Percentiles rank a stretch among this genome's conserved stretches.
Conservation (phyloP, 805 yeast species). For the Kluyveromyces aestuarii region DNA sequence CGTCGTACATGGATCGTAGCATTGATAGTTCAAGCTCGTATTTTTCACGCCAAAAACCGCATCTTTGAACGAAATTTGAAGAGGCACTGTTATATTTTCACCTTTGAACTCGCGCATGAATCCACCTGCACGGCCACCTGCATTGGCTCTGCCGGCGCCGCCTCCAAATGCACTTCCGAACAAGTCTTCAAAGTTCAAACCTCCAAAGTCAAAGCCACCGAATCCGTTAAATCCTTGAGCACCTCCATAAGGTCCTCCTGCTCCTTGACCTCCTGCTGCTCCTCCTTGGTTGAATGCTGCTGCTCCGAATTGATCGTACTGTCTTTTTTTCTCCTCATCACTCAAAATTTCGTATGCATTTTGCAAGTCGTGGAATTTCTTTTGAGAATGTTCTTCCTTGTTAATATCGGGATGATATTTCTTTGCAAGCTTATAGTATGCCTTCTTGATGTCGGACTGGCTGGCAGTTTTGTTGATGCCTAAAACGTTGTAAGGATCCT, state of each 20-base stretch:
- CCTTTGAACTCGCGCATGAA: conserved; percentile 68
- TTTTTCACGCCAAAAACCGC: conserved; percentile 72
- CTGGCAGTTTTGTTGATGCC: conserved; percentile 71
- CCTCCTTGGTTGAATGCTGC: conserved; percentile 67
- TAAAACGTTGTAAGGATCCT: conserved; percentile 76
- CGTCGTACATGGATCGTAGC: conserved; percentile 64
- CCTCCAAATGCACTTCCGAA: conserved; percentile 48
- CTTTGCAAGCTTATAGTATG: conserved; percentile 88
- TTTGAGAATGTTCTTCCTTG: conserved; percentile 81
- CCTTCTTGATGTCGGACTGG: conserved; percentile 83
- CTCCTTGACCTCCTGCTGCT: conserved; percentile 39
- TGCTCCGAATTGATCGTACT: conserved; percentile 88
- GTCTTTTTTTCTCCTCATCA: conserved; percentile 75
- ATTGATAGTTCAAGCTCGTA: conserved; percentile 56
- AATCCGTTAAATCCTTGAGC: conserved; percentile 37
- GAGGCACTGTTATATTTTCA: conserved; percentile 74
- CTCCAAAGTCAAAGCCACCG: conserved; percentile 43
- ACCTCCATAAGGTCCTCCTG: conserved; percentile 39
- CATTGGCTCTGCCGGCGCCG: conserved; percentile 24
- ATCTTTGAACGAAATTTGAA: conserved; percentile 72
- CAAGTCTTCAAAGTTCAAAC: conserved; percentile 52
- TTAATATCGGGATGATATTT: conserved; percentile 95
- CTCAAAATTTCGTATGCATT: conserved; percentile 89
- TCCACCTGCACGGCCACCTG: conserved; percentile 30
- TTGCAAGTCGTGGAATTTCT: conserved; percentile 84